Percentiles rank a stretch among this genome's conserved stretches.
These are phyloP conservation scores for Fraxinus ornus DNA, from an alignment of 305 asterid species.

Conservation along the genomic window DNA sequence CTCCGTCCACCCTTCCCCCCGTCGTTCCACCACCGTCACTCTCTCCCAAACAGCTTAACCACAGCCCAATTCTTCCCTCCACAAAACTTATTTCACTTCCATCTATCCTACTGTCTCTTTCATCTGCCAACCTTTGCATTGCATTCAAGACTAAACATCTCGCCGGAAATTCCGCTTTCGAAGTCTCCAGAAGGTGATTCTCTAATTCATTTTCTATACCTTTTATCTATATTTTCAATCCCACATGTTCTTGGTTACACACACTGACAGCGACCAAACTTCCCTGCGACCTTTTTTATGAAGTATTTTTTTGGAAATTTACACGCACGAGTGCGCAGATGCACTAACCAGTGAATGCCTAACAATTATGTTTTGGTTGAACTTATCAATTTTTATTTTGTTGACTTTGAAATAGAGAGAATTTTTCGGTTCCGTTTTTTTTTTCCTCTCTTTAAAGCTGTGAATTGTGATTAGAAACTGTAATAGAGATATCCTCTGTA, in stretches of 20 bases:
- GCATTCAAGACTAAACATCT: slow-evolving; percentile 14
- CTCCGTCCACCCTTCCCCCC: slow-evolving; percentile 15
- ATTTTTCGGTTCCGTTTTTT: slow-evolving; percentile 17
- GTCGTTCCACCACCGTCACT: not conserved
- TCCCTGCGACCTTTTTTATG: not conserved
- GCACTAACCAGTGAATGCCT: not conserved
- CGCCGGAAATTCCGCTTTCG: slow-evolving; percentile 21
- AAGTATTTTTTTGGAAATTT: not conserved
- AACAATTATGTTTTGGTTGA: not conserved
- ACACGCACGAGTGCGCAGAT: not conserved
- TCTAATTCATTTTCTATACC: not conserved
- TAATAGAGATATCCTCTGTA: slow-evolving; percentile 4
- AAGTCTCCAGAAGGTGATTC: slow-evolving; percentile 21
- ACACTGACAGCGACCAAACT: slow-evolving; percentile 19
- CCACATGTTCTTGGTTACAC: not conserved
- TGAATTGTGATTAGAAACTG: slow-evolving; percentile 1
- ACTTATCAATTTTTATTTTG: slow-evolving; percentile 12
- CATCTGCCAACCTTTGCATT: slow-evolving; percentile 19
- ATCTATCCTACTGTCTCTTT: not conserved
- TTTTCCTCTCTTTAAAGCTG: not conserved
- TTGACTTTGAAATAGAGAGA: slow-evolving; percentile 18
- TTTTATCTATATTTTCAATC: not conserved
- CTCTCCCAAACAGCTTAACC: slow-evolving; percentile 1
- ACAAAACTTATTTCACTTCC: not conserved
- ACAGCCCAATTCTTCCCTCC: slow-evolving; percentile 7